phyloP scores from a whole-genome alignment of 2,329 filamentous ascomycete species.

The Aspergillus sp. region DNA sequence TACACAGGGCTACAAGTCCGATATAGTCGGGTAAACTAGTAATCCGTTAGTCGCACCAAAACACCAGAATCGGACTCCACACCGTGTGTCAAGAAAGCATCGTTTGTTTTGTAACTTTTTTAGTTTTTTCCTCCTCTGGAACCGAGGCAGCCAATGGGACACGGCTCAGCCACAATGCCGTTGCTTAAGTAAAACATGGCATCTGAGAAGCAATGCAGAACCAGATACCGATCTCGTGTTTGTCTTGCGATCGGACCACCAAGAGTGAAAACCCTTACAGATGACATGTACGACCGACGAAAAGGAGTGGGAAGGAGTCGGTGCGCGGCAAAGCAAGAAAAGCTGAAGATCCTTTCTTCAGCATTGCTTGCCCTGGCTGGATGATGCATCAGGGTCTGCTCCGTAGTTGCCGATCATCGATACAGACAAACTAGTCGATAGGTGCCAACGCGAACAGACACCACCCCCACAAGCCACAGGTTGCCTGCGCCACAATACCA shows the following conservation, averaged over 20 bases:
- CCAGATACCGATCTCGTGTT: conserved; percentile 20
- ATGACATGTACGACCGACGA: conserved; percentile 16
- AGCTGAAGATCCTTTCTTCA: conserved; percentile 2
- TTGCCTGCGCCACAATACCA: conserved; percentile 2
- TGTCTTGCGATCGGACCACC: conserved; percentile 13
- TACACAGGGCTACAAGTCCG: neutral
- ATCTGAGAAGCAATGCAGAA: neutral
- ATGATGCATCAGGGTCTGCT: neutral
- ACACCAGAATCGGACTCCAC: neutral
- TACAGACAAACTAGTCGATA: neutral
- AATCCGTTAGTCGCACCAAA: neutral
- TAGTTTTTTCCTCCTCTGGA: neutral
- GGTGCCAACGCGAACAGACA: neutral
- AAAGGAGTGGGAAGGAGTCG: neutral
- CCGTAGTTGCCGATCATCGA: neutral
- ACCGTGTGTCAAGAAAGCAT: neutral
- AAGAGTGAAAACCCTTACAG: conserved; percentile 16
- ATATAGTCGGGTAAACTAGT: neutral
- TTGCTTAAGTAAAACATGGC: neutral
- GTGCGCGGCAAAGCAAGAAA: neutral
- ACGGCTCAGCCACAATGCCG: conserved; percentile 12
- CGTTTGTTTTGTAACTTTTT: neutral
- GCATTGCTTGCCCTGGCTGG: neutral
- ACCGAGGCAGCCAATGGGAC: conserved; percentile 11
- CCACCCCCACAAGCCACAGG: conserved; percentile 8